Evolutionary conservation across 1,284 basidiomycete genomes (phyloP).

Genomic region (Phlebopus sp.): DNA sequence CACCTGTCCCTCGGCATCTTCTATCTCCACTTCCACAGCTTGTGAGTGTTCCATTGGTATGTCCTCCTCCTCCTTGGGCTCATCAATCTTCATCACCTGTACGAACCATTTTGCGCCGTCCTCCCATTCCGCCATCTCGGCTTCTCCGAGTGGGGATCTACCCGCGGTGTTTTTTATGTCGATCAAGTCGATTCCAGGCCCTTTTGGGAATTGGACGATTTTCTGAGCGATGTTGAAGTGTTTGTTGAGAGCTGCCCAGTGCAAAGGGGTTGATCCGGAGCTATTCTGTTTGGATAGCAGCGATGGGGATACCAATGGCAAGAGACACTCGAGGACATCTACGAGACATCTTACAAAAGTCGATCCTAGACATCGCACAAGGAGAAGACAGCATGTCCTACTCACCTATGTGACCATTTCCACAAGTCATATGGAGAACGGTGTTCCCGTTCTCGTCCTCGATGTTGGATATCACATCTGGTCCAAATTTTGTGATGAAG

Average conservation of each 20-base stretch:
- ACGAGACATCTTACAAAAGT: constrained; percentile 43
- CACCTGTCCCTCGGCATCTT: constrained; percentile 63
- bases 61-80: constrained; percentile 37
- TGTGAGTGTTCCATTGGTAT: constrained; percentile 26
- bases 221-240: constrained; percentile 66
- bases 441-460: constrained; percentile 79
- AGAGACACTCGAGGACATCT: constrained; percentile 73
- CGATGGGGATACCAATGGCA: constrained; percentile 58
- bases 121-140: constrained; percentile 73
- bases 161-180: constrained; percentile 72
- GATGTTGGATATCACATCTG: constrained; percentile 47
- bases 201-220: constrained; percentile 58
- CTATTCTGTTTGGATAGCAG: constrained; percentile 62
- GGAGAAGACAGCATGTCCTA: neutral
- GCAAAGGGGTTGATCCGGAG: constrained; percentile 76
- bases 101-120: constrained; percentile 80
- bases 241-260: constrained; percentile 85
- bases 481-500: constrained; percentile 62
- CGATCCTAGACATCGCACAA: constrained; percentile 26
- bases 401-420: constrained; percentile 84
- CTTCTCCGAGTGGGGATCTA: constrained; percentile 69
- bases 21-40: constrained; percentile 50
- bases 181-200: constrained; percentile 63
- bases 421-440: constrained; percentile 80
- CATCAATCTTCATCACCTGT: constrained; percentile 67